Evolutionary conservation across 2,329 filamentous ascomycete genomes (phyloP), one percentile per base, ranked within the genome.

Genomic region (Metarhizium anisopliae): DNA sequence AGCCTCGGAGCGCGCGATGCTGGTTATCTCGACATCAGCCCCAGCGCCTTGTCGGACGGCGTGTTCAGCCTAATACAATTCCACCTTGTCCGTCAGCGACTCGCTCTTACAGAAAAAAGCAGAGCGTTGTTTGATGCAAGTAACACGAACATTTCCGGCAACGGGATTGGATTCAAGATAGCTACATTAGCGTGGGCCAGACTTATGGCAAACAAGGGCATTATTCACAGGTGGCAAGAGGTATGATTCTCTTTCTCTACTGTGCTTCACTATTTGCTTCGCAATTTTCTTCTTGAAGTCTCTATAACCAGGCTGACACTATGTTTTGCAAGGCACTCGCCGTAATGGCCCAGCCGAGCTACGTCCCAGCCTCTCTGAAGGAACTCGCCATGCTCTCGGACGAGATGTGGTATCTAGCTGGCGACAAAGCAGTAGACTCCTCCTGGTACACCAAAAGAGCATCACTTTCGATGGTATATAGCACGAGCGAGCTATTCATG

Each of bases 401-500:
- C 69, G 94, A 99, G 70, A 95, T 99, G 53, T 89, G 88, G 79
- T 91, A 88, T 66, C 82, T 96, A 4, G 83, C 93, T 0, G 90
- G 90, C 52, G 94, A 97, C 70, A 77, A 74, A 25, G 81, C 85
- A 25, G 89, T 96, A 58, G 92, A 97, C 70, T 81, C 83, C 4
- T 86, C 84, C 4, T 99, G 94, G 94, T 99, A 99, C 66, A 76
- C 79, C 56, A 83, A 83, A 67, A 79, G 81, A 51, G 80, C 75
- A 3, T 77, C 76, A 20, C 70, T 84, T 10, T 80, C 80, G 38
- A 72, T 78, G 62, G 75, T 81, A 47, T 84, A 84, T 63, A 90
- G 90, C 53, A 83, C 85, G 38, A 81, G 86, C 55, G 94, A 99
- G 72, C 76, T 96, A 5, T 95, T 92, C 73, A 96, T 97, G 91